These are phyloP conservation scores for Tuber aestivum DNA, from an alignment of 495 filamentous ascomycete genomes.

Conservation along the genomic window DNA sequence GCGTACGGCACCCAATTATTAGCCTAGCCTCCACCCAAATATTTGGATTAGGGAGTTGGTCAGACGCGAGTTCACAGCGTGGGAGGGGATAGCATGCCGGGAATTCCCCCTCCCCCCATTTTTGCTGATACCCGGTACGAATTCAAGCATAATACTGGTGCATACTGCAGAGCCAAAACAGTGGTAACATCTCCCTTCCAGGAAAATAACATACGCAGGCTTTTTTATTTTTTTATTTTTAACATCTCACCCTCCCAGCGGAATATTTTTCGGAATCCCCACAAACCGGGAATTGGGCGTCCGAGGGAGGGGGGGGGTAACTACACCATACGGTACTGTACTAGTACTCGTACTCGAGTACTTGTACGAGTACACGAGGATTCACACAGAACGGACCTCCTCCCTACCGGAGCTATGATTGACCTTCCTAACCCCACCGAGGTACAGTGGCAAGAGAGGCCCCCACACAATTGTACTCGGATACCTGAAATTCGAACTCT, in stretches of 20 bases:
- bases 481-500: background rate
- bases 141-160: background rate
- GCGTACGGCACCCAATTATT: too few species aligned
- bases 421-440: background rate
- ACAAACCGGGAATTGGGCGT: background rate
- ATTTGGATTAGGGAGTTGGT: background rate
- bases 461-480: background rate
- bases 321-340: too few species aligned
- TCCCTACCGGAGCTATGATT: background rate
- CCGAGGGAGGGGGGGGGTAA: too few species aligned
- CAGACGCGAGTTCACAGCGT: background rate
- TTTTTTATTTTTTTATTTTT: too few species aligned
- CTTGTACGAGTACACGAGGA: too few species aligned
- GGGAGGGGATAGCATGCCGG: background rate
- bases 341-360: too few species aligned
- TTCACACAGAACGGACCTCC: background rate
- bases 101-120: background rate
- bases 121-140: background rate
- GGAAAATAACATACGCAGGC: background rate
- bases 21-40: background rate
- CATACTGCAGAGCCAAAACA: too few species aligned
- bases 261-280: background rate
- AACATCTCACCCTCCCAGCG: background rate
- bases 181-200: background rate
- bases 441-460: background rate